A percentile compares a stretch with the other conserved stretches of the same genome.
Evolutionary conservation across 2,329 filamentous ascomycete species (phyloP).

Genomic region (Leptographium galeiforme): DNA sequence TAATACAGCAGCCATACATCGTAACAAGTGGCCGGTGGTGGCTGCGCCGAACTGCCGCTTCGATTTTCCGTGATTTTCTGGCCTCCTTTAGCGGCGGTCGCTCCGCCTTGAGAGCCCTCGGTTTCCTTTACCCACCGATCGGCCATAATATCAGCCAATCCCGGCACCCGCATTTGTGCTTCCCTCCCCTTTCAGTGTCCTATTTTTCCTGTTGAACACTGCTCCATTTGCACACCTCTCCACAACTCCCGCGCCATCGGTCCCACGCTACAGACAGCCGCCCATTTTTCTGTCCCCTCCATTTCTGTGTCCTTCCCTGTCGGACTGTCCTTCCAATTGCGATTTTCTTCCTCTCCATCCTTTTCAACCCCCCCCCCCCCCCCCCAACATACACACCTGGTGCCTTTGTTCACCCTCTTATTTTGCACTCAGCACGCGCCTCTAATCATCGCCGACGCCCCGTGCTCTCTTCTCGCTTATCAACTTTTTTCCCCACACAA

Average conservation of each 20-base stretch:
- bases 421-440: too few relatives aligned
- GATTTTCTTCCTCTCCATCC: background rate
- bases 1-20: too few relatives aligned
- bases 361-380: background rate
- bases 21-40: too few relatives aligned
- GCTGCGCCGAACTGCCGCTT: background rate
- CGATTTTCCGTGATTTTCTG: background rate
- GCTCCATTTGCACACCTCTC: background rate
- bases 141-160: constrained; percentile 6
- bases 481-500: background rate
- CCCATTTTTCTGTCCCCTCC: background rate
- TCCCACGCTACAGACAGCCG: background rate
- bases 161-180: constrained; percentile 6
- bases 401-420: too few relatives aligned
- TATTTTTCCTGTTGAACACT: background rate
- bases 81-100: background rate
- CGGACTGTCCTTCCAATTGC: background rate
- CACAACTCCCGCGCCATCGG: background rate
- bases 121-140: background rate
- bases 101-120: background rate
- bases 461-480: background rate
- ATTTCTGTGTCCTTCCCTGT: background rate
- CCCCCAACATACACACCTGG: background rate
- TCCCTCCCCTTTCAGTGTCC: background rate
- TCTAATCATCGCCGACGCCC: too few relatives aligned